A percentile compares a stretch with the other conserved stretches of the same genome.
Conservation (phyloP, 2,329 filamentous ascomycete species). For the Ceratocystis variospora region DNA sequence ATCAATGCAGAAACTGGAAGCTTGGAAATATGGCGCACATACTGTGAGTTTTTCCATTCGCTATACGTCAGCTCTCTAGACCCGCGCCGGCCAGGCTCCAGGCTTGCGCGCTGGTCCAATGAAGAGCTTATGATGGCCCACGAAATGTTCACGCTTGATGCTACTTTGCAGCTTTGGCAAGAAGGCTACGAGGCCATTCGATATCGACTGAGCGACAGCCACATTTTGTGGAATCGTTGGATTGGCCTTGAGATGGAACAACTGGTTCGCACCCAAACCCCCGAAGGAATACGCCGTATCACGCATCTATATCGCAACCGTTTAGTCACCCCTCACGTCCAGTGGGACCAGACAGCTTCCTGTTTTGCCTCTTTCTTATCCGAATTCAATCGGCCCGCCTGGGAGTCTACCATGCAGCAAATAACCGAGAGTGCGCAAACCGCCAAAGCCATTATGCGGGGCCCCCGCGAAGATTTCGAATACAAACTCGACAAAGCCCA, state of each 20-base stretch:
- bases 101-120: conserved; percentile 35
- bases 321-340: conserved; percentile 56
- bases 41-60: conserved; percentile 64
- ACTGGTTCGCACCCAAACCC: conserved; percentile 41
- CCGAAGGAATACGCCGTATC: conserved; percentile 48
- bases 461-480: conserved; percentile 53
- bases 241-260: conserved; percentile 57
- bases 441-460: conserved; percentile 48
- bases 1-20: conserved; percentile 59
- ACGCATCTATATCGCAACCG: conserved; percentile 57
- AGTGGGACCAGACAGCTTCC: conserved; percentile 62
- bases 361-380: conserved; percentile 63
- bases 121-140: conserved; percentile 57
- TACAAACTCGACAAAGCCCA: conserved; percentile 47
- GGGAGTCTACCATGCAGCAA: conserved; percentile 59
- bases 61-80: conserved; percentile 36
- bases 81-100: conserved; percentile 13
- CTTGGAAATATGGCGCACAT: conserved; percentile 59
- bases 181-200: conserved; percentile 58
- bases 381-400: conserved; percentile 54
- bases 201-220: conserved; percentile 63
- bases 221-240: conserved; percentile 68
- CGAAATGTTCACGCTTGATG: conserved; percentile 56
- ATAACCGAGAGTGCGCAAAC: conserved; percentile 48
- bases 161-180: conserved; percentile 55